phyloP scores from a whole-genome alignment of 2,329 filamentous ascomycete genomes.

The Cucurbitaria berberidis region DNA sequence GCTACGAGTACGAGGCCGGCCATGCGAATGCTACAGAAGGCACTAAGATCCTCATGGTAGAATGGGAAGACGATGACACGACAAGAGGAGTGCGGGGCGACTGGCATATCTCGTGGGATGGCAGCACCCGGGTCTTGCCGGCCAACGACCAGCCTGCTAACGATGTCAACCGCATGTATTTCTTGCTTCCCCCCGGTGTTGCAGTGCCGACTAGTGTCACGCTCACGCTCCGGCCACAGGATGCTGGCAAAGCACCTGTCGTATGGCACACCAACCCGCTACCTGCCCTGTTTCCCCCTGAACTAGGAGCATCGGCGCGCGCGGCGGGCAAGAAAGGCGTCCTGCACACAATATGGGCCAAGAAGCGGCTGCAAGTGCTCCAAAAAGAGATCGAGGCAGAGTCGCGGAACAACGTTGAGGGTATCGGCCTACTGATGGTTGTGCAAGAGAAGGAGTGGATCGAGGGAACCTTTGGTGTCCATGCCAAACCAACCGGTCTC shows the following conservation, averaged over 20 bases:
- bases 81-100: slow-evolving; percentile 57
- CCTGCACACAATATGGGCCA: slow-evolving; percentile 88
- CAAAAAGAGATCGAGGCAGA: slow-evolving; percentile 78
- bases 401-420: slow-evolving; percentile 75
- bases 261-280: slow-evolving; percentile 75
- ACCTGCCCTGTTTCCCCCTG: slow-evolving; percentile 83
- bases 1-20: slow-evolving; percentile 84
- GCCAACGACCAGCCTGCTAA: slow-evolving; percentile 62
- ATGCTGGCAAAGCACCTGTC: slow-evolving; percentile 50
- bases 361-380: slow-evolving; percentile 76
- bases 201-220: slow-evolving; percentile 75
- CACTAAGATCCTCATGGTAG: slow-evolving; percentile 91
- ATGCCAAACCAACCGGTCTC: slow-evolving; percentile 50
- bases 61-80: slow-evolving; percentile 74
- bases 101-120: slow-evolving; percentile 85
- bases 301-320: slow-evolving; percentile 70
- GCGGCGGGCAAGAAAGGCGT: slow-evolving; percentile 78
- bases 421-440: slow-evolving; percentile 83
- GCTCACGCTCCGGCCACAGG: slow-evolving; percentile 61
- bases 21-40: slow-evolving; percentile 72
- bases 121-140: slow-evolving; percentile 74
- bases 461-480: slow-evolving; percentile 75
- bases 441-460: slow-evolving; percentile 86
- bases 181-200: slow-evolving; percentile 75
- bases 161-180: slow-evolving; percentile 72